A percentile compares a stretch with the other conserved stretches of the same genome.
Conservation (phyloP, 1,284 basidiomycete genomes). For the Cryptococcus hybrid region DNA sequence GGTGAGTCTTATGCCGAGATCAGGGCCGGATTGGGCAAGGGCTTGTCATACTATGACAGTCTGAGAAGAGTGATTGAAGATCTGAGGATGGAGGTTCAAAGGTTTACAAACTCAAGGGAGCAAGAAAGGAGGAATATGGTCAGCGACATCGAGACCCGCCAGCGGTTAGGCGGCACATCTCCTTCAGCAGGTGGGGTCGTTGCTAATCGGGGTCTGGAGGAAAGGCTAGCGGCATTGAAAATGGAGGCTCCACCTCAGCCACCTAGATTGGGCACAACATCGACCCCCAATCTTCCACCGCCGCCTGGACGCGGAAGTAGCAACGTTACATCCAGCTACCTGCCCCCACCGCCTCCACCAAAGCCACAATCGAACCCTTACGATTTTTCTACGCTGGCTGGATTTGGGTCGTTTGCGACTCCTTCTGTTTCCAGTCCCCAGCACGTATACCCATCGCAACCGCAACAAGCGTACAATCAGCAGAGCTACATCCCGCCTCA, state of each 20-base stretch:
- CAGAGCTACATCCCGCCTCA: conserved; percentile 7
- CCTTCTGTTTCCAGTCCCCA: conserved; percentile 6
- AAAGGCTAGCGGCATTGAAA: conserved; percentile 33
- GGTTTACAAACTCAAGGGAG: conserved; percentile 65
- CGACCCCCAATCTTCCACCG: conserved; percentile 12
- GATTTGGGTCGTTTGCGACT: conserved; percentile 30
- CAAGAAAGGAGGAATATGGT: conserved; percentile 68
- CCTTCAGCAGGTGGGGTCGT: conserved; percentile 12
- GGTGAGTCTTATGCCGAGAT: conserved; percentile 84
- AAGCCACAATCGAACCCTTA: conserved; percentile 31
- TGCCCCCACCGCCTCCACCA: conserved; percentile 30
- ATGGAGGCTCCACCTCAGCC: conserved; percentile 29
- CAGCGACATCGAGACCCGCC: conserved; percentile 64
- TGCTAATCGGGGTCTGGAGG: conserved; percentile 21
- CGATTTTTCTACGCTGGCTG: conserved; percentile 35
- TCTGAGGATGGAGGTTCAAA: conserved; percentile 62
- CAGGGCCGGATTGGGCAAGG: conserved; percentile 79
- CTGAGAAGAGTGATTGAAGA: conserved; percentile 65
- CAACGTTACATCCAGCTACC: conserved; percentile 12
- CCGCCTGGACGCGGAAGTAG: conserved; percentile 18
- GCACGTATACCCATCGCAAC: conserved; percentile 33
- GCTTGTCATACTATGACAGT: conserved; percentile 82
- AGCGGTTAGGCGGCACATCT: conserved; percentile 22
- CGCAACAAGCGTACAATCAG: conserved; percentile 15
- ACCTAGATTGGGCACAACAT: conserved; percentile 15